Conservation (phyloP, 768 basidiomycete species). For the Coprinopsis sp. region DNA sequence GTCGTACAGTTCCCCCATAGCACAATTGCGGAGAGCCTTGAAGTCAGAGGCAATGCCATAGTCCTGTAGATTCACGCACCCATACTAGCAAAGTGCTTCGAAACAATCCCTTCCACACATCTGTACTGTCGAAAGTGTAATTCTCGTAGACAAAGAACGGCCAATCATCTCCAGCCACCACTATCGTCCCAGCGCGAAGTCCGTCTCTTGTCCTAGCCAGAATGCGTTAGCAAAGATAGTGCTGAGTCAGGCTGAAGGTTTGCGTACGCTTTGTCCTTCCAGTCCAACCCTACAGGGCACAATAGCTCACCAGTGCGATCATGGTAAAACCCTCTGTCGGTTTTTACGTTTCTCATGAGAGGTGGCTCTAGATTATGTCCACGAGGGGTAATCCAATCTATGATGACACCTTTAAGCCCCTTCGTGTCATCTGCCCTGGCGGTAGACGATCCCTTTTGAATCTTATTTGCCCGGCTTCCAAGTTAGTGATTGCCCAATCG, state of each 20-base stretch:
- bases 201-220: constrained; percentile 1
- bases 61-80: constrained; percentile 2
- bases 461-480: background rate
- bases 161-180: constrained; percentile 12
- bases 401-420: constrained; percentile 5
- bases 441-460: constrained; percentile 10
- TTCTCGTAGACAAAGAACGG: constrained; percentile 15
- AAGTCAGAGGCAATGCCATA: no score
- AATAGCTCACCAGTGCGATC: constrained; percentile 17
- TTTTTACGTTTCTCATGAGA: constrained; percentile 14
- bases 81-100: constrained; percentile 7
- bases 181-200: background rate
- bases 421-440: constrained; percentile 11
- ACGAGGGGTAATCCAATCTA: constrained; percentile 16
- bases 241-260: background rate
- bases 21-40: background rate
- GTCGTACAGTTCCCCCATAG: no score
- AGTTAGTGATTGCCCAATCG: background rate
- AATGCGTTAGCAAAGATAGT: background rate
- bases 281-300: constrained; percentile 19
- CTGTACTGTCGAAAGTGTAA: constrained; percentile 12
- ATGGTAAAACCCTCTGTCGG: constrained; percentile 14
- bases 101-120: constrained; percentile 15
- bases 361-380: constrained; percentile 11
- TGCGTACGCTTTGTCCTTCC: constrained; percentile 16